Evolutionary conservation across 257 asterid genomes (phyloP).

Genomic region (Anisodus acutangulus): DNA sequence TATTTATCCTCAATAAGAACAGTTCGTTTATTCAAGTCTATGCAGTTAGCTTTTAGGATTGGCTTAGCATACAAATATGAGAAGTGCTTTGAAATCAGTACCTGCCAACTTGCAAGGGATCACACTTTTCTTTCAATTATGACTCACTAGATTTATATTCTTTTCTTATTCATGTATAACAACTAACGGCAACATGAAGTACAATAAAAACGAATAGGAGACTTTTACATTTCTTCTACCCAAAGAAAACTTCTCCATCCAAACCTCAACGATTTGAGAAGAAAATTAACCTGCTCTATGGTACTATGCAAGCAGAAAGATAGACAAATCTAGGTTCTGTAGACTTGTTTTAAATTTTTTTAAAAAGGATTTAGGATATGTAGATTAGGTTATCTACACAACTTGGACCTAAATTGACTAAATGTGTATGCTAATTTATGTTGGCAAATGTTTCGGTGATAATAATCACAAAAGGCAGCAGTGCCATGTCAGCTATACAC

Average conservation of each 20-base stretch:
- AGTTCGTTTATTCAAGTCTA: not conserved
- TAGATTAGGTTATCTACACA: slow-evolving; percentile 19
- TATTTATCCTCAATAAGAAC: not conserved
- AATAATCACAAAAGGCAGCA: not conserved
- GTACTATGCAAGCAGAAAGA: not conserved
- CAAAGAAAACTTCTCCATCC: not conserved
- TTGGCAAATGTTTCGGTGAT: too few species aligned
- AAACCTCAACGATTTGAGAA: not conserved
- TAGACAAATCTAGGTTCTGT: slow-evolving; percentile 9
- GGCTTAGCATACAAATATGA: not conserved
- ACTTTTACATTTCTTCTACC: not conserved
- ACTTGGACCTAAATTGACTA: slow-evolving; percentile 5
- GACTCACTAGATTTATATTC: not conserved
- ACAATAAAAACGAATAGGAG: not conserved
- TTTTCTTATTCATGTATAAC: not conserved
- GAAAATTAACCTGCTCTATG: slow-evolving; percentile 7
- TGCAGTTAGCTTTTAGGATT: not conserved
- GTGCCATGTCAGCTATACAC: not conserved
- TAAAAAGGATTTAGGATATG: not conserved
- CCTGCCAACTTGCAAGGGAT: slow-evolving; percentile 6
- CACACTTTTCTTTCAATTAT: not conserved
- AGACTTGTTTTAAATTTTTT: not conserved
- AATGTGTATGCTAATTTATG: not conserved
- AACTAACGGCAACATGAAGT: not conserved
- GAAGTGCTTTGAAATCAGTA: not conserved